Base-by-base conservation (phyloP, 441 rosid species). In the Eruca vesicaria region DNA sequence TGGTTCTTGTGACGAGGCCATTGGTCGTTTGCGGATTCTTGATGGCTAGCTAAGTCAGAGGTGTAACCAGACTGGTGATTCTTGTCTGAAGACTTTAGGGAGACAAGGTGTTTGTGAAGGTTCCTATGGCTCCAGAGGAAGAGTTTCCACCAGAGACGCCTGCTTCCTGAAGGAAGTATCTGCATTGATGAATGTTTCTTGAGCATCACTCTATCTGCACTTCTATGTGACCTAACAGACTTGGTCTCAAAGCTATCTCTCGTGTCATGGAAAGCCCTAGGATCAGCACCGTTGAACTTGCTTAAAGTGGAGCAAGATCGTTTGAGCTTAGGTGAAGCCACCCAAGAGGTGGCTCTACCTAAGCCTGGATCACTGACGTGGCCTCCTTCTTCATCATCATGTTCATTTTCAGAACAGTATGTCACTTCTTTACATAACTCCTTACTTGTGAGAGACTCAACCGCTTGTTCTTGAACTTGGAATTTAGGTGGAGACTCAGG, bases 81-180 rank as follows among this genome's bases (percentile, higher is more conserved):
- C 56, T 78, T 43, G 66, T 58, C 41, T 63, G 76, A 62, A 23
- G 89, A 85, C 80, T 83, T 89, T 58, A 64, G 65, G 18, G 64
- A 75, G 35, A 5, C 71, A 61, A 15, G 57, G 16, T 82, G 84
- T 76, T 81, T 81, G 61, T 93, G 97, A 60, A 86, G 74, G 83
- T 90, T 93, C 80, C 99, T 82, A 72, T 93, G 98, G 80, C 99
- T 95, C 99, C 99, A 93, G 12, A 95, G 91, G 69, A 93, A 91
- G 68, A 93, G 69, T 67, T 93, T 93, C 98, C 98, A 90, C 97
- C 97, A 91, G 19, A 95, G 81, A 59, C 71, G 83, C 56, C 93
- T 80, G 78, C 97, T 90, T 35, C 97, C 86, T 0, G 99, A 95
- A 7, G 99, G 98, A 36, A 91, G 88, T 75, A 95, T 84, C 81